Base-by-base conservation (phyloP, 495 filamentous ascomycete genomes). In the Geopyxis carbonaria region DNA sequence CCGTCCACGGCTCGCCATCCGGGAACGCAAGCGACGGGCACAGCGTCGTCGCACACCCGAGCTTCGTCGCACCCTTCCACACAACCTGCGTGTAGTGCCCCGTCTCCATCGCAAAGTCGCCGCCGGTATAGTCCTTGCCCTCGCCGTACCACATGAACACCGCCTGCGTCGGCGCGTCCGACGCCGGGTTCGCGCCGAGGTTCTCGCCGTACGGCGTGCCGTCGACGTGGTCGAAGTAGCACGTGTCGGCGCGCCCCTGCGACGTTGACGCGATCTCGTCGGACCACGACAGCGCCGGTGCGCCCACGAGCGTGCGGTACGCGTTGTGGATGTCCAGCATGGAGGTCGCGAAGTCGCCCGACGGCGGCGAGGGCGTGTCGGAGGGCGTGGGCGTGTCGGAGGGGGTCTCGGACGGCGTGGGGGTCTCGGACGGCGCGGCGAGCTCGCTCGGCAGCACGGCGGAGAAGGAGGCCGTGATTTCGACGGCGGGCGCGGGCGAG, bases 1-100 rank as follows among this genome's bases (percentile, higher is more conserved):
- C n/a, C n/a, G n/a, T n/a, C n/a, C n/a, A n/a, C n/a, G n/a, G n/a
- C n/a, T n/a, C n/a, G n/a, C n/a, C n/a, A n/a, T n/a, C n/a, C n/a
- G n/a, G n/a, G n/a, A n/a, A n/a, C n/a, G n/a, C n/a, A n/a, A n/a
- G n/a, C n/a, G n/a, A n/a, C n/a, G n/a, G n/a, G n/a, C n/a, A n/a
- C n/a, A n/a, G n/a, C n/a, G n/a, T n/a, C 22, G 74, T 71, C 35
- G 66, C 68, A 59, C 89, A 97, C 44, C 82, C 89, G 25, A 95
- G 64, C 24, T 67, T 51, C 11, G 59, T 72, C 34, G 79, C 77
- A 5, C 27, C 55, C 57, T 75, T 74, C 89, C 89, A 97, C 24
- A 95, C 70, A 16, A 94, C 65, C 64, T 93, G 83, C 11, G 78
- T 72, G 66, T 81, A 81, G 59, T 97, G 87, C 41, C 86, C 83